Conservation (phyloP, 2,329 filamentous ascomycete species). For the Dendrostoma leiphaemia region DNA sequence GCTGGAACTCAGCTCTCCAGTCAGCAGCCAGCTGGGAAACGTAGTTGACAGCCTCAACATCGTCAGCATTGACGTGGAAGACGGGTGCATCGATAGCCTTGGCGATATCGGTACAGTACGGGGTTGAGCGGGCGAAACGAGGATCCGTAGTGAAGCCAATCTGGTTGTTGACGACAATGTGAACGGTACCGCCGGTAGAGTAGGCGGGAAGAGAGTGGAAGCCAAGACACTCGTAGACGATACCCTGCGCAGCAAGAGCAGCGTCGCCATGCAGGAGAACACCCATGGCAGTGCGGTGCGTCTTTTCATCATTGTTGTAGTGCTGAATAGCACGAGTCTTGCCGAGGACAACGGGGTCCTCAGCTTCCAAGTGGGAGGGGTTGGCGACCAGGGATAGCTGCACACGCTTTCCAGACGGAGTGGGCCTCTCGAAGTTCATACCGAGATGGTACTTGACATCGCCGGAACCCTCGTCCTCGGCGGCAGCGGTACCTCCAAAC, state of each 20-base stretch:
- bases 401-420: constrained; percentile 97
- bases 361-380: constrained; percentile 95
- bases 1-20: constrained; percentile 98
- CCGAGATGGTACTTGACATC: constrained; percentile 99
- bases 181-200: constrained; percentile 95
- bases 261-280: constrained; percentile 96
- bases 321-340: constrained; percentile 98
- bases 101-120: constrained; percentile 98
- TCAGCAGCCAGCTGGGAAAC: constrained; percentile 96
- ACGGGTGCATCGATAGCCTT: constrained; percentile 98
- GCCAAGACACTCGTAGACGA: constrained; percentile 97
- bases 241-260: constrained; percentile 91
- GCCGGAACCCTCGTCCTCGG: constrained; percentile 92
- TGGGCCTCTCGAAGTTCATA: constrained; percentile 99
- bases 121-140: constrained; percentile 92
- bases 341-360: constrained; percentile 95
- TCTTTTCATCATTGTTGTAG: constrained; percentile 95
- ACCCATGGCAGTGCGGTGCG: constrained; percentile 88
- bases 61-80: constrained; percentile 98
- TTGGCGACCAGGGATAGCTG: constrained; percentile 98
- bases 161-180: constrained; percentile 98
- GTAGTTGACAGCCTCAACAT: constrained; percentile 97
- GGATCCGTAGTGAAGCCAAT: constrained; percentile 99
- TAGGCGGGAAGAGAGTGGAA: constrained; percentile 95
- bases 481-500: constrained; percentile 84